Conservation (phyloP, 73 alveolate species). For the Symbiodinium natans region DNA sequence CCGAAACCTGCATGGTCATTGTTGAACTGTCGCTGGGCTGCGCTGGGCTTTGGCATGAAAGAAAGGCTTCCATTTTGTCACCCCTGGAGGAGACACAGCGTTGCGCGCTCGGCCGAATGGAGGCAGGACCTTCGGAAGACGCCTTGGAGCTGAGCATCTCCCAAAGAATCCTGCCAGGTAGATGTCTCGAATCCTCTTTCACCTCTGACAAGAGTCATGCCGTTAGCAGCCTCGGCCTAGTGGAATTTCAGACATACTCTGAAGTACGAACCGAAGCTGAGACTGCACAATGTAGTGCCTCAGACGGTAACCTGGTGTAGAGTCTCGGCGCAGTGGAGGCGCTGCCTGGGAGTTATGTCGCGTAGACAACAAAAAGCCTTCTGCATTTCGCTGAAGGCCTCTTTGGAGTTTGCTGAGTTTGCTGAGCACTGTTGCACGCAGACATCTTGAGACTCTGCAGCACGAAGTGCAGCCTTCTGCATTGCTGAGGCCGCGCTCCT, state of each 20-base stretch:
- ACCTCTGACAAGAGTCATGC: not conserved
- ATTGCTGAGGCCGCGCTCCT: conserved; percentile 46
- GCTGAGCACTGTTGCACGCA: not conserved
- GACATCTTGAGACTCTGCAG: not conserved
- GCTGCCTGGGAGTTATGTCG: not conserved
- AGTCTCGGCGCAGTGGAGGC: not conserved
- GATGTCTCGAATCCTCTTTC: not conserved
- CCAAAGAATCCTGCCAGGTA: not conserved
- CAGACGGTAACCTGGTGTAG: not conserved
- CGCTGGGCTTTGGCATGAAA: no score
- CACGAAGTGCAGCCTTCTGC: no score
- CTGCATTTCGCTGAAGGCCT: no score
- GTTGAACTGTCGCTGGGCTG: no score
- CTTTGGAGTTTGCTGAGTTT: no score
- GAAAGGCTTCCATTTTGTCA: no score
- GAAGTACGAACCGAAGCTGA: not conserved
- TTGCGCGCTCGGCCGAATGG: not conserved
- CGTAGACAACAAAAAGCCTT: not conserved
- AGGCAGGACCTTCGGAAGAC: not conserved
- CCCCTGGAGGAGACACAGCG: conserved; percentile 21
- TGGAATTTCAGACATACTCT: no score
- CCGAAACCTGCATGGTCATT: no score
- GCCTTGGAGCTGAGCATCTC: no score
- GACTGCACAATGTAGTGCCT: not conserved
- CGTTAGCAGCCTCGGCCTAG: not conserved